Base-by-base conservation (phyloP, 106 monocot species). In the Dendrobium huoshanense region DNA sequence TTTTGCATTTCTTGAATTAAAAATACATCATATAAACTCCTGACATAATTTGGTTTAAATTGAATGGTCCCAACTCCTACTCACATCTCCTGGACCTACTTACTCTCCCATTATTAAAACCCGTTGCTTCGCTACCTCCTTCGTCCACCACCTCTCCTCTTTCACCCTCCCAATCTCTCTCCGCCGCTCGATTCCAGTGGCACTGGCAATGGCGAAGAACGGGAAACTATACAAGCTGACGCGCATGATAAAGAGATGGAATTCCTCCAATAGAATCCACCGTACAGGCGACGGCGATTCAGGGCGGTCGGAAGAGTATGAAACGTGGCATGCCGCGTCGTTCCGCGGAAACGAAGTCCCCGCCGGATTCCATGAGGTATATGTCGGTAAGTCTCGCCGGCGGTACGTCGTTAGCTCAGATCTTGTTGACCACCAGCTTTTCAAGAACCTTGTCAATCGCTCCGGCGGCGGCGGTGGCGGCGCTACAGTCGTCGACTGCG, bases 211-310 rank as follows among this genome's bases (percentile, higher is more conserved):
- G 81, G 41, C 45, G 29, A 85, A 79, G 79, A 84, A 73, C 15
- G 77, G 83, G 15, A 90, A 82, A 80, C 91, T 94, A 1, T 82
- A 83, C 68, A 92, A 91, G 87, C 87, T 92, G 42, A 90, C 88
- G 79, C 88, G 90, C 89, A 90, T 91, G 80, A 75, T 95, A 51
- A 92, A 83, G 89, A 37, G 87, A 74, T 92, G 88, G 90, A 80
- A 92, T 80, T 84, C 90, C 19, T 77, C 82, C 55, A 84, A 76
- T 73, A 56, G 80, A 25, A 74, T 83, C 74, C 58, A 25, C 67
- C 78, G 24, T 78, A 41, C 44, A 51, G 4, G 19, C 77, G 74
- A 43, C 41, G 0, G 5, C 43, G 40, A 58, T 7, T 19, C 65
- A 9, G 0, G 73, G 29, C 47, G 43, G 4, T 70, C 58, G 3